Conservation (phyloP, 768 basidiomycete species). For the Macrolepiota dolichaula region DNA sequence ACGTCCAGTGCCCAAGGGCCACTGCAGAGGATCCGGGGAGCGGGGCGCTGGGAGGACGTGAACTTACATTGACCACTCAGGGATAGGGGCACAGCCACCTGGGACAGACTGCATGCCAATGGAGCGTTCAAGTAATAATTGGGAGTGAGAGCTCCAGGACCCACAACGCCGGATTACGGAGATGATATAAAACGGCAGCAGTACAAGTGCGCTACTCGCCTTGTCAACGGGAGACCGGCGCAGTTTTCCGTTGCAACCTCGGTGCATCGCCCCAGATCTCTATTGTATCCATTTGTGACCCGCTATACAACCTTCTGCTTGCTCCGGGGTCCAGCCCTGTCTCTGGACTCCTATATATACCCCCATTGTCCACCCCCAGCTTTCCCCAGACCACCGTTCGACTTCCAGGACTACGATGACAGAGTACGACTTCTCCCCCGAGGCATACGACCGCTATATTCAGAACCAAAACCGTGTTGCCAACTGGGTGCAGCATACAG, state of each 20-base stretch:
- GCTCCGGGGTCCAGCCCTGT: constrained; percentile 4
- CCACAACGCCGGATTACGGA: neutral
- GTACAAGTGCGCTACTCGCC: neutral
- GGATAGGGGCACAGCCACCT: neutral
- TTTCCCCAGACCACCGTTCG: neutral
- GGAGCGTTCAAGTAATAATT: neutral
- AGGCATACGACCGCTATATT: constrained; percentile 44
- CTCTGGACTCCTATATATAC: constrained; percentile 3
- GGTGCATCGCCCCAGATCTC: neutral
- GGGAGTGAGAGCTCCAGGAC: neutral
- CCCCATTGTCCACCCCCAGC: neutral
- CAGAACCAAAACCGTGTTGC: constrained; percentile 46
- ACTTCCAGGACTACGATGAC: constrained; percentile 38
- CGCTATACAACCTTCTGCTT: neutral
- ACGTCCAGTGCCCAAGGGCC: neutral
- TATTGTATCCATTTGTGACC: neutral
- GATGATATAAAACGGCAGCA: neutral
- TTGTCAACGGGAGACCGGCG: constrained; percentile 5
- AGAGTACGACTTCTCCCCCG: constrained; percentile 61
- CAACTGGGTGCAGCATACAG: constrained; percentile 48
- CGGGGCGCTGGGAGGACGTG: neutral
- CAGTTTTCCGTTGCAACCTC: neutral
- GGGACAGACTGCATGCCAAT: neutral
- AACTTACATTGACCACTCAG: neutral
- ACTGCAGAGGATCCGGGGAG: neutral